Percentiles rank a stretch among this genome's conserved stretches.
Conservation (phyloP, 1,284 basidiomycete genomes). For the Ustilago crameri region DNA sequence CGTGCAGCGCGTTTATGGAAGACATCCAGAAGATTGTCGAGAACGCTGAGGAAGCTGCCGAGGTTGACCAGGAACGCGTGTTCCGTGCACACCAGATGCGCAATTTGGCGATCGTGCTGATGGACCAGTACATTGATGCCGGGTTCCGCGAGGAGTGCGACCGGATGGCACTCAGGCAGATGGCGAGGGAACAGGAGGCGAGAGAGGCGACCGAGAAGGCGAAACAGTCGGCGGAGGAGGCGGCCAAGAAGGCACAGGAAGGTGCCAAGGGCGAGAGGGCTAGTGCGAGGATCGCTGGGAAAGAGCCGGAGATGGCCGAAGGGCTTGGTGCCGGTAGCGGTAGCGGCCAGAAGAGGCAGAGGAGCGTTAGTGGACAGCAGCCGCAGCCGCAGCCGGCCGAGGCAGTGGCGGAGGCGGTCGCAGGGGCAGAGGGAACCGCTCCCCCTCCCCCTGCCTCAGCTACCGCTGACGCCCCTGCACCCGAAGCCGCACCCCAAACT, state of each 20-base stretch:
- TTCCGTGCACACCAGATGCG: constrained; percentile 90
- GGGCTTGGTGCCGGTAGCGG: constrained; percentile 38
- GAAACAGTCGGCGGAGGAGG: constrained; percentile 64
- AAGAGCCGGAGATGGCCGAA: constrained; percentile 73
- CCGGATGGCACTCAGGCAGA: constrained; percentile 83
- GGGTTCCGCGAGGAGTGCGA: constrained; percentile 85
- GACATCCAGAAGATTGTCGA: constrained; percentile 89
- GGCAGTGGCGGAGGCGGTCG: constrained; percentile 1
- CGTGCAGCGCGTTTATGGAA: constrained; percentile 84
- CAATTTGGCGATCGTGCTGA: constrained; percentile 84
- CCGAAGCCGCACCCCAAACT: too few species aligned
- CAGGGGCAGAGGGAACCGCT: neutral
- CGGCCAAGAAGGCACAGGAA: constrained; percentile 38
- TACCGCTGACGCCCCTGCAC: too few species aligned
- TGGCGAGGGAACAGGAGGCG: constrained; percentile 71
- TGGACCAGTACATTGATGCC: constrained; percentile 85
- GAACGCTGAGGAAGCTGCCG: constrained; percentile 76
- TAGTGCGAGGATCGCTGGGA: constrained; percentile 76
- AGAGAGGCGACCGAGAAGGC: constrained; percentile 74
- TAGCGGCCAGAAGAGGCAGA: constrained; percentile 52
- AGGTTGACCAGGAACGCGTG: constrained; percentile 78
- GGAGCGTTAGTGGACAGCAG: constrained; percentile 33
- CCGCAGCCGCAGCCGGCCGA: neutral
- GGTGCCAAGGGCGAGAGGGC: constrained; percentile 49
- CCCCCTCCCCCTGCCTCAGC: too few species aligned